Percentiles rank a stretch among this genome's conserved stretches.
These are phyloP conservation scores for Tolypocladium endophyticum DNA, from an alignment of 2,329 filamentous ascomycete species.

Conservation along the genomic window DNA sequence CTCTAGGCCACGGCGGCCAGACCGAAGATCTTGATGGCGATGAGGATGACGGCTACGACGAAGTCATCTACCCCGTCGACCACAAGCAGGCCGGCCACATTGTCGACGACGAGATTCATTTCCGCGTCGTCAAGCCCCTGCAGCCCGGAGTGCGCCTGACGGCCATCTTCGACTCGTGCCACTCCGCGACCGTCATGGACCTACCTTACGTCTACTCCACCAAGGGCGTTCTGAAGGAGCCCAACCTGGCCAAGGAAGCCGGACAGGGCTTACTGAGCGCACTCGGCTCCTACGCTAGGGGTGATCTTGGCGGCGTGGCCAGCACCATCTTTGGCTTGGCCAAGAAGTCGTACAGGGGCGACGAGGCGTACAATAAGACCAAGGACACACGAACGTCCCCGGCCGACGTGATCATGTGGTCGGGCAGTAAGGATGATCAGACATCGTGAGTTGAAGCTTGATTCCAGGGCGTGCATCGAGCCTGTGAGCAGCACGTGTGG, in stretches of 20 bases:
- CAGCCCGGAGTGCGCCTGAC: constrained; percentile 75
- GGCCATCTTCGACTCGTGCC: constrained; percentile 73
- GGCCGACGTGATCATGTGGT: constrained; percentile 97
- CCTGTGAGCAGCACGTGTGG: not conserved
- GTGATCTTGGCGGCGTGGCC: constrained; percentile 74
- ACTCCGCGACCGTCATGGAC: constrained; percentile 68
- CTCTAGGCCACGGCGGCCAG: constrained; percentile 63
- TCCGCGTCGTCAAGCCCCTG: constrained; percentile 65
- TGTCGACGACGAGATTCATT: constrained; percentile 70
- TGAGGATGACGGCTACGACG: constrained; percentile 68
- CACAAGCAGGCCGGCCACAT: constrained; percentile 61
- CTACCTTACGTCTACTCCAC: constrained; percentile 74
- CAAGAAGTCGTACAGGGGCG: constrained; percentile 76
- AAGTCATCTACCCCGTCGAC: constrained; percentile 71
- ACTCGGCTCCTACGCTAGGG: constrained; percentile 69
- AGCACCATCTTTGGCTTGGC: constrained; percentile 72
- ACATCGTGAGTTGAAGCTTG: constrained; percentile 46
- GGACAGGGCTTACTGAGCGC: constrained; percentile 61
- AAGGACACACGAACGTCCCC: constrained; percentile 84
- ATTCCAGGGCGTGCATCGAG: not conserved
- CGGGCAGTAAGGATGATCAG: constrained; percentile 89
- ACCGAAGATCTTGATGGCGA: constrained; percentile 64
- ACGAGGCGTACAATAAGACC: constrained; percentile 69
- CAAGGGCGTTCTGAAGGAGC: constrained; percentile 70
- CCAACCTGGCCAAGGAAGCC: constrained; percentile 71